Evolutionary conservation across 75 land plant genomes (phyloP), one percentile per base, ranked within the genome.

Genomic region (Cryptomeria japonica): DNA sequence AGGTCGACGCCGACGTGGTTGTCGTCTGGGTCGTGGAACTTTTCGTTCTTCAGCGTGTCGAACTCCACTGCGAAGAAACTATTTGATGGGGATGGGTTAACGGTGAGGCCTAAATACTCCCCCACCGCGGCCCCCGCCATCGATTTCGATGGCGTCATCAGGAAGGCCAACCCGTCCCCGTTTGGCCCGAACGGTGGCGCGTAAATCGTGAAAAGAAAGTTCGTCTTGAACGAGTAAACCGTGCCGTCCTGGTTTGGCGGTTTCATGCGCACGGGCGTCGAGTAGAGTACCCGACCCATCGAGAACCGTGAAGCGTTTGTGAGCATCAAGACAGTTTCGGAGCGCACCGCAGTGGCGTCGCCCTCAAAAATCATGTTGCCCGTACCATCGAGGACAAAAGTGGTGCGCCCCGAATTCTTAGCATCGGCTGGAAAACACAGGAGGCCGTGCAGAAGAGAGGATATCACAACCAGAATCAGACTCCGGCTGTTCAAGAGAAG

Each of bases 1-100:
- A 94, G 13, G 68, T 94, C 92, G 55, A 94, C 78, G 10, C 95
- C 95, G 19, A 94, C 89, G 86, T 94, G 95, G 68, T 89, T 91
- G 49, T 90, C 87, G 83, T 88, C 82, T 16, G 90, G 87, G 56
- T 94, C 94, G 1, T 38, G 8, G 41, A 89, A 89, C 61, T 89
- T 89, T 28, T 88, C 72, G 58, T 92, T 91, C 64, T 68, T 16
- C 3, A 49, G 84, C 0, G 95, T 92, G 84, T 94, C 95, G 36
- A 93, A 93, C 87, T 94, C 95, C 5, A 94, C 95, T 3, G 90
- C 93, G 77, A 94, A 90, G 1, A 94, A 22, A 39, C 89, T 93
- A 84, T 94, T 93, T 5, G 72, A 51, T 11, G 11, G 38, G 47
- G 90, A 86, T 5, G 90, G 92, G 38, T 84, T 68, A 55, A 58